Base-by-base conservation (phyloP, 1,139 yeast genomes). In the Diutina mesorugosa region DNA sequence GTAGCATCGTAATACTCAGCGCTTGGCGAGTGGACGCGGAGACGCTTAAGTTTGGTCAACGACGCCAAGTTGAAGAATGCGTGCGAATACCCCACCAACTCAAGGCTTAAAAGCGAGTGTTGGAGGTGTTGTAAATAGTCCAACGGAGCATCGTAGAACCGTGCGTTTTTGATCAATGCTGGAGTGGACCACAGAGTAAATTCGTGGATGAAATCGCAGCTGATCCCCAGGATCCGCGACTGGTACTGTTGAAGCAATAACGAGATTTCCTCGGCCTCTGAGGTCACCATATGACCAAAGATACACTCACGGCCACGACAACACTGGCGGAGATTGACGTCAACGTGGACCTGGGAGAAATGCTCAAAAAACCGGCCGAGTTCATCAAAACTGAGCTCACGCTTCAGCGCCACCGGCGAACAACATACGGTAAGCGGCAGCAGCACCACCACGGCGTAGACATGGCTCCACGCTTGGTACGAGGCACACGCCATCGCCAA, bases 11-110 rank as follows among this genome's bases (percentile, higher is more conserved):
- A 50, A 29, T 50, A 50, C 4, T 50, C 45, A 6, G 26, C 53
- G 8, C 18, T n/a, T 4, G 53, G 53, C 8, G 53, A 28, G 3
- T 32, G 32, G 12, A 50, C 32, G 26, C 28, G n/a, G 12, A 50
- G 29, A 3, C 14, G 45, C 6, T 12, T 14, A 29, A 50, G 45
- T 8, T 30, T n/a, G 14, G 21, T 10, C 5, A 50, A 32, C 6
- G 14, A n/a, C 5, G 12, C 28, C 32, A 50, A 32, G 6, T 50
- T 50, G 45, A 50, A 50, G 18, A 50, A 50, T 4, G 21, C 28
- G 18, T 50, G 53, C 10, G 53, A 50, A 14, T 50, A 50, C 14
- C 53, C 53, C 35, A 50, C 35, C 45, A 50, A 50, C 32, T 50
- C 53, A 18, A 50, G 14, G 12, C 14, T 8, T 2, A 5, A 9